Conservation (phyloP, 106 monocot genomes). For the Triglochin maritima region DNA sequence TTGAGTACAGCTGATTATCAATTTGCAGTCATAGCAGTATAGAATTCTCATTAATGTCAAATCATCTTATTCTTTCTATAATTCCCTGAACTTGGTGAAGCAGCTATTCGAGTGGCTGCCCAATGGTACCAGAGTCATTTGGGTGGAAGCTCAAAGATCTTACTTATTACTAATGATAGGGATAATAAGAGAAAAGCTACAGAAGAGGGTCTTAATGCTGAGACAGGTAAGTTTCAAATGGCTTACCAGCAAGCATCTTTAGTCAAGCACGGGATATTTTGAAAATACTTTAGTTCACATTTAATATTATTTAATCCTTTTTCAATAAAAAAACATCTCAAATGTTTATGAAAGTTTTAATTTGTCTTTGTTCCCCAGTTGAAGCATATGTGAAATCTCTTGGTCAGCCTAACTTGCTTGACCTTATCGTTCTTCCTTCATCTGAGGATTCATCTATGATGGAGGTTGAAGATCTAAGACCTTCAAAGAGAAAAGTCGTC, state of each 20-base stretch:
- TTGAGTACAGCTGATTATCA: too few species aligned
- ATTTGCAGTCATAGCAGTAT: too few species aligned
- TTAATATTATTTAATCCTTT: not conserved
- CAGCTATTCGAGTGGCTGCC: constrained; percentile 91
- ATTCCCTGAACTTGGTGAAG: constrained; percentile 1
- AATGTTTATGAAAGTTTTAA: not conserved
- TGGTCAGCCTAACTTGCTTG: constrained; percentile 69
- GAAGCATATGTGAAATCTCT: constrained; percentile 89
- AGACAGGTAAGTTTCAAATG: constrained; percentile 45
- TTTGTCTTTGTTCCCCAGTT: constrained; percentile 34
- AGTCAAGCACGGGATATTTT: too few species aligned
- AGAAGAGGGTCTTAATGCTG: constrained; percentile 73
- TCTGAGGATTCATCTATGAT: constrained; percentile 53
- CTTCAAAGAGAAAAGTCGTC: constrained; percentile 79
- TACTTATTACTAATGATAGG: constrained; percentile 91
- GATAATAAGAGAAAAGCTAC: constrained; percentile 88
- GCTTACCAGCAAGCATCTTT: too few species aligned
- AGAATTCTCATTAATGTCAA: too few species aligned
- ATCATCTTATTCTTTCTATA: not conserved
- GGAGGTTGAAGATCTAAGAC: constrained; percentile 83
- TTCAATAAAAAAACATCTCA: not conserved
- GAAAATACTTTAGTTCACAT: too few species aligned
- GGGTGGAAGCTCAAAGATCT: constrained; percentile 35
- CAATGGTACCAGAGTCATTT: constrained; percentile 91
- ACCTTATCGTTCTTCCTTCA: constrained; percentile 55